phyloP scores from a whole-genome alignment of 495 filamentous ascomycete species.

The Poronia punctata region DNA sequence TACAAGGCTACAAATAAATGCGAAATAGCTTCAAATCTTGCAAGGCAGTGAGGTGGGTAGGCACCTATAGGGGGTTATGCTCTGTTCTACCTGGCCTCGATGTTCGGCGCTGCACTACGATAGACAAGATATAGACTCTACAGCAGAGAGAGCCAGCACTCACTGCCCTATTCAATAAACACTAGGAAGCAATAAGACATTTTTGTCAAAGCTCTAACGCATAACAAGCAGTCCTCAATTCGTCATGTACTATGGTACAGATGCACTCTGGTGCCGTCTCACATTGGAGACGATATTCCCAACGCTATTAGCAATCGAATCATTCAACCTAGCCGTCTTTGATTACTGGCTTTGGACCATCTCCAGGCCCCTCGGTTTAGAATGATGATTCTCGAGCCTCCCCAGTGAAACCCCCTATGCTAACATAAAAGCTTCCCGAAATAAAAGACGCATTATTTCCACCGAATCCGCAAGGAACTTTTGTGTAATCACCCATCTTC shows the following conservation, averaged over 20 bases:
- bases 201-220: too few relatives aligned
- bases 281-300: not conserved
- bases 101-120: too few relatives aligned
- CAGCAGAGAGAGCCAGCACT: too few relatives aligned
- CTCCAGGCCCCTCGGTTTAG: not conserved
- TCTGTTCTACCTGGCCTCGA: too few relatives aligned
- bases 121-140: too few relatives aligned
- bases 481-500: slow-evolving; percentile 4
- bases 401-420: not conserved
- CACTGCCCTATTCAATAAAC: too few relatives aligned
- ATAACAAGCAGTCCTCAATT: slow-evolving; percentile 12
- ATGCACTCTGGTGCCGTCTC: slow-evolving; percentile 2
- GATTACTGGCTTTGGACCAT: not conserved
- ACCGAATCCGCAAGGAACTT: slow-evolving; percentile 6
- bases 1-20: too few relatives aligned
- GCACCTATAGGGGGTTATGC: too few relatives aligned
- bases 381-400: not conserved
- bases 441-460: slow-evolving; percentile 6
- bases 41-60: too few relatives aligned
- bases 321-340: not conserved
- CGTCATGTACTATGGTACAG: slow-evolving; percentile 17
- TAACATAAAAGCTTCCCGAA: too few relatives aligned
- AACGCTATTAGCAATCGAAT: slow-evolving; percentile 2
- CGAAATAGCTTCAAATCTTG: too few relatives aligned
- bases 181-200: too few relatives aligned